Evolutionary conservation across 495 filamentous ascomycete species (phyloP), one percentile per base, ranked within the genome.

Genomic region (Cairneyella variabilis): DNA sequence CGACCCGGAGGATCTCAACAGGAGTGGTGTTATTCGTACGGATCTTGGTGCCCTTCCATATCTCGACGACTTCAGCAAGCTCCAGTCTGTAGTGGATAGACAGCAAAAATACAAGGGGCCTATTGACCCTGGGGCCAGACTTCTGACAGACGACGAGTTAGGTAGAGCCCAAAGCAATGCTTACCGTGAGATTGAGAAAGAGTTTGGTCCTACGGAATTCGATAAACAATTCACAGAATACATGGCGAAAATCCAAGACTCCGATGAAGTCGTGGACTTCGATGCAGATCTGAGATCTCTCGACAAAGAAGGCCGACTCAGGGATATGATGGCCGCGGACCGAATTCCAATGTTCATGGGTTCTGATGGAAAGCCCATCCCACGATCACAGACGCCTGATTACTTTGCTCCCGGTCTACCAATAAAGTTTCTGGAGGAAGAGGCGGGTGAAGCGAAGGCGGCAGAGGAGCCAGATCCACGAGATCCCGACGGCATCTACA

Each of bases 41-140:
- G 93, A 97, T 66, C 77, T 84, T 9, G 86, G 86, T 73, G 69
- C 70, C 20, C 70, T 93, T 41, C 68, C 73, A 21, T 98, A 98
- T 73, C 64, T 92, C 52, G 90, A 95, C 70, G 93, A 98, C 73
- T 84, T 97, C 56, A 80, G 86, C 30, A 70, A 75, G 34, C 78
- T 88, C 53, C 81, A 87, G 66, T 87, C 89, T 52, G 76, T 88
- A 16, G 72, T 95, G 57, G 91, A 96, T 73, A 74, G 70, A 58
- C 66, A 67, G 17, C 64, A 65, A 12, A 56, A 54, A 27, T 48
- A 63, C 47, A 38, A 55, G 54, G 48, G 66, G 40, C 65, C 67
- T 3, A 66, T 74, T 8, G 82, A 86, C 62, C 81, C 79, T 54
- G 73, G 75, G n/a, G 69, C 76, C 23, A 74, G 75, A 47, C 72